These are phyloP conservation scores for Vishniacozyma victoriae DNA, from an alignment of 768 basidiomycete genomes.

Conservation along the genomic window DNA sequence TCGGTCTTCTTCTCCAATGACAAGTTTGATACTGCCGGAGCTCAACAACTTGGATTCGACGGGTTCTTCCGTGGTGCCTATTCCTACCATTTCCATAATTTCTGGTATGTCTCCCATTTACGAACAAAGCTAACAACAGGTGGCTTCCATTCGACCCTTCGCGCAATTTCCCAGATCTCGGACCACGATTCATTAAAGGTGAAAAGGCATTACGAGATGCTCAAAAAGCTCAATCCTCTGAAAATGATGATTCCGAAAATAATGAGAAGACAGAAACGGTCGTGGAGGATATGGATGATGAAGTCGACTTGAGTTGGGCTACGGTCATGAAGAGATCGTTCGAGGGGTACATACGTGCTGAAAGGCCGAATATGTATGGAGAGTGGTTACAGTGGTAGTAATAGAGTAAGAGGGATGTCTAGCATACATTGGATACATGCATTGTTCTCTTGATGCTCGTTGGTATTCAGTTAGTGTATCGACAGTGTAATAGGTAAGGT, in stretches of 20 bases:
- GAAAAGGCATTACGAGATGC: constrained; percentile 62
- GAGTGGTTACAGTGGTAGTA: constrained; percentile 61
- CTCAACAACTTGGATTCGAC: constrained; percentile 81
- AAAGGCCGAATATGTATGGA: constrained; percentile 92
- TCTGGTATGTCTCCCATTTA: constrained; percentile 40
- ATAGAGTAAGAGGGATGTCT: no score
- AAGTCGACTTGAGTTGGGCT: constrained; percentile 58
- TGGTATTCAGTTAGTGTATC: no score
- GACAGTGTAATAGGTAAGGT: no score
- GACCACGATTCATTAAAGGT: constrained; percentile 66
- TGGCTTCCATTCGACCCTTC: constrained; percentile 91
- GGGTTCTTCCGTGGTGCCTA: constrained; percentile 92
- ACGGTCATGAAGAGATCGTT: constrained; percentile 93
- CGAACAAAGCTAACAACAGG: constrained; percentile 52
- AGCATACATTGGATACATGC: no score
- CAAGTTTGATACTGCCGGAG: constrained; percentile 62
- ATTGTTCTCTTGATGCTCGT: no score
- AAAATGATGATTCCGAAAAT: background rate
- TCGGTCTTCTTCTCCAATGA: constrained; percentile 54
- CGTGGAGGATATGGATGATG: constrained; percentile 40
- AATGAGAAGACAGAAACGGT: constrained; percentile 1
- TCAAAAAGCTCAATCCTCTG: constrained; percentile 12
- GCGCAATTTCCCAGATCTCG: constrained; percentile 94
- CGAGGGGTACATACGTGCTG: constrained; percentile 83
- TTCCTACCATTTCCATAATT: constrained; percentile 84